Percentiles rank a stretch among this genome's conserved stretches.
These are phyloP conservation scores for Exophiala lecanii-corni DNA, from an alignment of 2,329 filamentous ascomycete genomes.

Conservation along the genomic window DNA sequence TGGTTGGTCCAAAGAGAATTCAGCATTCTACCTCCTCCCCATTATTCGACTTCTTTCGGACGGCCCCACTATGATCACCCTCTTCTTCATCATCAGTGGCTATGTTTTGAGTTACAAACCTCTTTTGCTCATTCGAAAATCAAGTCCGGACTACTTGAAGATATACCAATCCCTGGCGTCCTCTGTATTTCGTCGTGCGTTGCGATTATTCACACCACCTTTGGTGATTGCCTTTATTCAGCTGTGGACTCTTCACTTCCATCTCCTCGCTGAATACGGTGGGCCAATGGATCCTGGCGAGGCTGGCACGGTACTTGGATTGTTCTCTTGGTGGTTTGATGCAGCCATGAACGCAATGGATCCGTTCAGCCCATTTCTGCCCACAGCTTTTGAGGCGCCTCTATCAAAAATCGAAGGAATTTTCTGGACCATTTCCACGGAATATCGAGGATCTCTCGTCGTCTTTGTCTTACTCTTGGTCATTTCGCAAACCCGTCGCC, in stretches of 20 bases:
- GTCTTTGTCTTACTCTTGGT: background rate
- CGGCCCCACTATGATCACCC: constrained; percentile 43
- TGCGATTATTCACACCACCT: constrained; percentile 28
- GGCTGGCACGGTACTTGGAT: background rate
- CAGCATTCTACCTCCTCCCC: constrained; percentile 19
- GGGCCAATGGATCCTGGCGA: background rate
- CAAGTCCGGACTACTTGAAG: background rate
- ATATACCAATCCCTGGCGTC: constrained; percentile 25
- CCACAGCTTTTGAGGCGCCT: background rate
- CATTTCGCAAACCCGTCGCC: background rate
- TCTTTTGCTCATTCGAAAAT: constrained; percentile 33
- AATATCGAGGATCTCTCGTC: background rate
- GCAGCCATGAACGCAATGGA: background rate
- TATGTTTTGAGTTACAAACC: constrained; percentile 53
- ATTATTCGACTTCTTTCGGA: constrained; percentile 36
- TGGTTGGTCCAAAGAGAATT: background rate
- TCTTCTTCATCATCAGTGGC: constrained; percentile 56
- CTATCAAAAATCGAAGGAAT: background rate
- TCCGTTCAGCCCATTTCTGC: background rate
- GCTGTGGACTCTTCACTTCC: background rate
- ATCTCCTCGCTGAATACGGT: background rate
- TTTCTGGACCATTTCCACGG: background rate
- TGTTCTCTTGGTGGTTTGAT: constrained; percentile 13
- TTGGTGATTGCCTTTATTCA: background rate
- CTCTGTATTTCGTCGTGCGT: constrained; percentile 29